phyloP scores from a whole-genome alignment of 768 basidiomycete species.

The Mycena rebaudengoi region DNA sequence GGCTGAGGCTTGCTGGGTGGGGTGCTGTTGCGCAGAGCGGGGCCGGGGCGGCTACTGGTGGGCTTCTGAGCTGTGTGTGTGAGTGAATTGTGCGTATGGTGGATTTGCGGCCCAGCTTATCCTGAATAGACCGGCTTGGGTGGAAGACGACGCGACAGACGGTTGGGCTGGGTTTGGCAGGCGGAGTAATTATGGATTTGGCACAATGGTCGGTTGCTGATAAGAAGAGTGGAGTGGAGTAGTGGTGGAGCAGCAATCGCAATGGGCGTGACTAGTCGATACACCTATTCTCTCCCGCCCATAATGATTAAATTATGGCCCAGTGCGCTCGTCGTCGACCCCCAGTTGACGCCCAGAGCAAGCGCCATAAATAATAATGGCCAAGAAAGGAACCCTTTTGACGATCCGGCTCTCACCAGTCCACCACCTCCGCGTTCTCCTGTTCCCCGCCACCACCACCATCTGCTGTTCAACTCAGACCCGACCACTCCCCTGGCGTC shows the following conservation, averaged over 20 bases:
- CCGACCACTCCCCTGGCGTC: constrained; percentile 33
- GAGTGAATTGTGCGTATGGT: constrained; percentile 42
- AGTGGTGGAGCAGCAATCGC: neutral
- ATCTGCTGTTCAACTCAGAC: constrained; percentile 42
- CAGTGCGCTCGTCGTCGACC: constrained; percentile 49
- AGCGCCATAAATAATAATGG: constrained; percentile 35
- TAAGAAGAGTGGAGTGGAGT: neutral
- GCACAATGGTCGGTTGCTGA: constrained; percentile 41
- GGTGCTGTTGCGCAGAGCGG: constrained; percentile 57
- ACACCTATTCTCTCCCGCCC: constrained; percentile 22
- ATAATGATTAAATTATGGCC: constrained; percentile 80
- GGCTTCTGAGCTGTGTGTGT: constrained; percentile 64
- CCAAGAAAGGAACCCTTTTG: constrained; percentile 68
- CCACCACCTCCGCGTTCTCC: constrained; percentile 20
- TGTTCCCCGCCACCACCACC: constrained; percentile 39
- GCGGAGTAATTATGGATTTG: constrained; percentile 62
- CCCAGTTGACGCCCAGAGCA: constrained; percentile 67
- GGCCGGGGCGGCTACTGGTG: constrained; percentile 72
- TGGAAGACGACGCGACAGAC: constrained; percentile 58
- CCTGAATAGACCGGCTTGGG: constrained; percentile 63
- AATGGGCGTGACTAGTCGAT: constrained; percentile 25
- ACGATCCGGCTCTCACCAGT: constrained; percentile 37
- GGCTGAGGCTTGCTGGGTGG: constrained; percentile 46
- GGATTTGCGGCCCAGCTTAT: constrained; percentile 4
- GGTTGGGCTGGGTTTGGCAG: constrained; percentile 61